phyloP scores from a whole-genome alignment of 257 asterid species.

The Capsicum baccatum region DNA sequence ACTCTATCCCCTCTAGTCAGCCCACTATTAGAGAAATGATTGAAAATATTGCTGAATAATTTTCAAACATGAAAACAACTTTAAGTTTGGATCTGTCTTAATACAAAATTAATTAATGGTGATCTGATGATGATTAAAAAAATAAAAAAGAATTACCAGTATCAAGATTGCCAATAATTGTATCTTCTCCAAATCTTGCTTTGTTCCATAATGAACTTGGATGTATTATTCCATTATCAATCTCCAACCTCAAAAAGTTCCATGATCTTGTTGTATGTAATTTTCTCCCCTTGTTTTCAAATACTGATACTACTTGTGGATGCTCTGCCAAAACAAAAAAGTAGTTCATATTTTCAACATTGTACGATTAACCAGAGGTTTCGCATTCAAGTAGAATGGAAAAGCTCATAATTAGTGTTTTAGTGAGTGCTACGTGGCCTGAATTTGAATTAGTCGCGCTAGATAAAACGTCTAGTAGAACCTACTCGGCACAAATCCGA shows the following conservation, averaged over 20 bases:
- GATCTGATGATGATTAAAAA: too few relatives aligned
- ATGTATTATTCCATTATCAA: conserved; percentile 48
- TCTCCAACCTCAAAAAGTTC: conserved; percentile 81
- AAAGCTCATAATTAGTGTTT: background rate
- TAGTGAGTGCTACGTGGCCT: background rate
- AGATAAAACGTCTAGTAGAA: too few relatives aligned
- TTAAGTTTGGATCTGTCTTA: background rate
- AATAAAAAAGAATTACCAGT: conserved; percentile 58
- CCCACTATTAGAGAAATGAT: background rate
- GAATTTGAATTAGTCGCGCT: background rate
- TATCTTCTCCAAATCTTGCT: conserved; percentile 86
- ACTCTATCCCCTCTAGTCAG: too few relatives aligned
- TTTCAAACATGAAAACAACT: background rate
- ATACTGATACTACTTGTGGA: conserved; percentile 77
- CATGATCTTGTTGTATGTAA: conserved; percentile 96
- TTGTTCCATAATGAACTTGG: conserved; percentile 70
- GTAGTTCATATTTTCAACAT: background rate
- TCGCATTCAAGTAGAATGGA: background rate
- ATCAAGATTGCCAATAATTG: conserved; percentile 89
- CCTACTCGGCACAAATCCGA: background rate
- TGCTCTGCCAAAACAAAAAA: conserved; percentile 50
- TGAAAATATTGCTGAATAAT: background rate
- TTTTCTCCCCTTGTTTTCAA: conserved; percentile 74
- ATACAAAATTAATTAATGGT: too few relatives aligned
- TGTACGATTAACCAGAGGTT: background rate